Base-by-base conservation (phyloP, 345 rosid genomes). In the Mercurialis annua region DNA sequence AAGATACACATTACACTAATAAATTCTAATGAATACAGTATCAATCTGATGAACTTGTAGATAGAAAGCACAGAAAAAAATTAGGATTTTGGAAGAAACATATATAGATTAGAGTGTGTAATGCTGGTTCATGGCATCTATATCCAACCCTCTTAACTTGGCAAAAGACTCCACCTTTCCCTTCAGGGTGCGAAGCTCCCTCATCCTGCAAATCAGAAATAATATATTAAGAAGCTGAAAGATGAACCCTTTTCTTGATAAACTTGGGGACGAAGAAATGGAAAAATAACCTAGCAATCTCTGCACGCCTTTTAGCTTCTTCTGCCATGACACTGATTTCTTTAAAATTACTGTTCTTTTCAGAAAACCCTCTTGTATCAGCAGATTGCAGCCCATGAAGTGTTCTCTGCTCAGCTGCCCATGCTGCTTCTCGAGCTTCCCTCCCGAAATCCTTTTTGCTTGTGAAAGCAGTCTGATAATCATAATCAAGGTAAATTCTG, bases 121-220 rank as follows among this genome's bases (percentile, higher is more conserved):
- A 43, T 73, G 60, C 12, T 59, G 75, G 77, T 85, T 83, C 53
- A 58, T 73, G 73, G 80, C 82, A 1, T 81, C 81, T 60, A 83
- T 60, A 67, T 83, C 84, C 58, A 42, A 17, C 0, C 84, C 87
- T 49, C 80, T 77, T 24, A 79, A 70, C 80, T 71, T 81, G 75
- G 84, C 85, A 61, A 68, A 58, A 48, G 84, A 81, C 66, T 85
- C 87, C 5, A 83, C 83, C 67, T 69, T 81, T 26, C 89, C 85
- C 64, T 83, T 85, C 59, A 81, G 68, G 30, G 85, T 78, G 53
- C 74, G 80, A 76, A 83, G 76, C 78, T 82, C 87, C 71, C 85
- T 85, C 79, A 82, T 44, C 66, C 84, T 81, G 74, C 70, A 57
- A 68, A 33, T 68, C 64, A 67, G 34, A 33, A 57, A 12, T 23